Base-by-base conservation (phyloP, 78 protist genomes). In the Guillardia theta region DNA sequence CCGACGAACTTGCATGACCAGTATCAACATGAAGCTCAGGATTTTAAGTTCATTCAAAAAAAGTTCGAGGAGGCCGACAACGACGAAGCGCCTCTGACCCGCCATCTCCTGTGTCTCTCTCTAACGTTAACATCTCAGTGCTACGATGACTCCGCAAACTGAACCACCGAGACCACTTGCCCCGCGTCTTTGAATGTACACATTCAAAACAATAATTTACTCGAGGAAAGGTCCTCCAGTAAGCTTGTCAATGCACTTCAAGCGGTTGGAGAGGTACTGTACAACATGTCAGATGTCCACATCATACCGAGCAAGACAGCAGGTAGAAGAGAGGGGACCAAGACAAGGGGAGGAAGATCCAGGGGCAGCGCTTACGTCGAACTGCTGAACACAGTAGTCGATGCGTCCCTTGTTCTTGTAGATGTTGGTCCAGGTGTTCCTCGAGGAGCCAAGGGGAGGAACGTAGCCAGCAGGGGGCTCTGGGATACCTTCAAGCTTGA, bases 201-300 rank as follows among this genome's bases (percentile, higher is more conserved):
- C n/a, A n/a, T n/a, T n/a, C n/a, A n/a, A n/a, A n/a, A n/a, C n/a
- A n/a, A n/a, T n/a, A n/a, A n/a, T n/a, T 88, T 88, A 88, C 76
- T 88, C 93, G 47, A 88, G 43, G 93, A 88, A 88, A 12, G 93
- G 93, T 24, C 93, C 93, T 10, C 93, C 93, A 27, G 93, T 88
- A 64, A 88, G 93, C 93, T 48, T 48, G 93, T 45, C 54, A 41
- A 88, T 88, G 93, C 93, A 88, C 93, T 88, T 88, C 76, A 88
- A 9, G 93, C 93, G 93, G 93, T 88, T 88, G 93, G 47, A 33
- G 41, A 88, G 43, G 93, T 43, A 48, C 76, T 78, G 90, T n/a
- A n/a, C n/a, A n/a, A n/a, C n/a, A n/a, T n/a, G n/a, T n/a, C n/a
- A n/a, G n/a, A n/a, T n/a, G n/a, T n/a, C n/a, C n/a, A n/a, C n/a